phyloP scores from a whole-genome alignment of 1,284 basidiomycete genomes.

The Ustilago shanxiensis region DNA sequence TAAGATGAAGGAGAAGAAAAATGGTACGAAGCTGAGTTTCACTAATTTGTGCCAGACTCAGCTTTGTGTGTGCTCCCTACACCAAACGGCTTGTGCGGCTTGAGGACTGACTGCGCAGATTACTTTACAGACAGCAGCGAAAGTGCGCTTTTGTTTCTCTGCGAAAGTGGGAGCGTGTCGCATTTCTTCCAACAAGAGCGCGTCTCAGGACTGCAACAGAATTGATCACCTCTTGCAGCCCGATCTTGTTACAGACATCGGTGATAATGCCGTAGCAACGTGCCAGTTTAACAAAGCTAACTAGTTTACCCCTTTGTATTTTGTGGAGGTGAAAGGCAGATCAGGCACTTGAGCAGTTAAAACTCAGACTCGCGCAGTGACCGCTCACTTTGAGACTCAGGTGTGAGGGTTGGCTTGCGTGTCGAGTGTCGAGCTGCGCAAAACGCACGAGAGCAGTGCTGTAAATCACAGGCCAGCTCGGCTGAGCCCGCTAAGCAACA shows the following conservation, averaged over 20 bases:
- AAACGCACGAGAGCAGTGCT: constrained; percentile 5
- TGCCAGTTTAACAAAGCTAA: no score
- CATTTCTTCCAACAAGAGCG: constrained; percentile 32
- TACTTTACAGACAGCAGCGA: background rate
- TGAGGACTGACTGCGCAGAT: background rate
- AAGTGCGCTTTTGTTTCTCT: background rate
- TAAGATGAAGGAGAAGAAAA: background rate
- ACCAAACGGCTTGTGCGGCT: constrained; percentile 18
- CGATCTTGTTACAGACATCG: background rate
- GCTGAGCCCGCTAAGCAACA: background rate
- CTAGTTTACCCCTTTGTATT: no score
- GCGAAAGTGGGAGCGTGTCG: constrained; percentile 30
- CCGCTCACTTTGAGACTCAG: no score
- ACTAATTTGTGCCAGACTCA: background rate
- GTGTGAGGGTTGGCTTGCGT: background rate
- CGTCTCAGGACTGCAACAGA: constrained; percentile 4
- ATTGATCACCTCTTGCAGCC: constrained; percentile 9
- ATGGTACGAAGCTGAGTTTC: constrained; percentile 8
- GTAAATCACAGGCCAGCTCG: background rate
- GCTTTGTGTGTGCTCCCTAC: background rate
- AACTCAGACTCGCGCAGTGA: background rate
- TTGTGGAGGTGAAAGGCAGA: no score
- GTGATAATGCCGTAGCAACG: no score
- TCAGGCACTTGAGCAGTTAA: background rate
- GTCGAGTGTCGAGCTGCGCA: background rate